phyloP scores from a whole-genome alignment of 345 rosid species.

The Populus davidiana region DNA sequence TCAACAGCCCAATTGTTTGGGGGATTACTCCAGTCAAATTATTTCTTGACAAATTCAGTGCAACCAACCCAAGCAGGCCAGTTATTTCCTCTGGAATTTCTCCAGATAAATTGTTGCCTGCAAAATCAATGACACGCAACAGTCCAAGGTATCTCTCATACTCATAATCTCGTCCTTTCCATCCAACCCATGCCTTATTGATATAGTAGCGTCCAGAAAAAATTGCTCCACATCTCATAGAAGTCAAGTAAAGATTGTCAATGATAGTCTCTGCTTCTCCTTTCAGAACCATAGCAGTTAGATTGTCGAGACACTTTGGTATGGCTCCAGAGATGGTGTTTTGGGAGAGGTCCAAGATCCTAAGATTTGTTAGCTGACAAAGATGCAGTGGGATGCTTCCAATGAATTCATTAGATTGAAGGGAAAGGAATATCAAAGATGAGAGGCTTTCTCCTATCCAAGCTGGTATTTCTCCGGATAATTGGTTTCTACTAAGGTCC shows the following conservation, averaged over 20 bases:
- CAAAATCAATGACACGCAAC: slow-evolving; percentile 7
- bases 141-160: slow-evolving; percentile 4
- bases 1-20: slow-evolving; percentile 2
- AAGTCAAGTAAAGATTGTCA: background rate
- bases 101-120: slow-evolving; percentile 14
- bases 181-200: background rate
- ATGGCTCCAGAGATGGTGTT: slow-evolving; percentile 16
- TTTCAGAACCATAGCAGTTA: slow-evolving; percentile 7
- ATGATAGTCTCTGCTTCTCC: too few relatives aligned
- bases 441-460: slow-evolving; percentile 21
- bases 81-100: slow-evolving; percentile 17
- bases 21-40: slow-evolving; percentile 13
- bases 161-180: slow-evolving; percentile 13
- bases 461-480: slow-evolving; percentile 21
- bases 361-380: slow-evolving; percentile 8
- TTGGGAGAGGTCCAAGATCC: slow-evolving; percentile 12
- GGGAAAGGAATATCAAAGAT: slow-evolving; percentile 12
- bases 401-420: slow-evolving; percentile 17
- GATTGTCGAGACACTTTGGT: slow-evolving; percentile 16
- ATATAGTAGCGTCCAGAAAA: background rate
- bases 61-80: background rate
- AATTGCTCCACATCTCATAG: background rate
- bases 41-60: slow-evolving; percentile 20
- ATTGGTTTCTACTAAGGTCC: slow-evolving; percentile 18
- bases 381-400: slow-evolving; percentile 15